Conservation (phyloP, 768 basidiomycete species). For the Xanthoconium stramineum region DNA sequence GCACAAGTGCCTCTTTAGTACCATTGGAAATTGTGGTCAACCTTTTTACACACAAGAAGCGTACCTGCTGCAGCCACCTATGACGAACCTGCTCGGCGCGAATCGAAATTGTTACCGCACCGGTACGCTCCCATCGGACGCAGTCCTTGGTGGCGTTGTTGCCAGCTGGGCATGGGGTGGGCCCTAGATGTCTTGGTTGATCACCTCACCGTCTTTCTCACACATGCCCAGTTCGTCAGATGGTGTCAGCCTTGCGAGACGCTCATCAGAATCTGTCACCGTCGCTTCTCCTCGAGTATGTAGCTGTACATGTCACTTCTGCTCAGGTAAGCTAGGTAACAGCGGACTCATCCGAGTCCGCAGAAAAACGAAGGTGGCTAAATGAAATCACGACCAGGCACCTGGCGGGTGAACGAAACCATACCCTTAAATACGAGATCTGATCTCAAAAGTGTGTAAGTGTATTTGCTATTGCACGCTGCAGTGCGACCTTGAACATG, state of each 20-base stretch:
- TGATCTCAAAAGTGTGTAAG: slow-evolving; percentile 31
- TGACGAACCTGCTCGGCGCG: slow-evolving; percentile 12
- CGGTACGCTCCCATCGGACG: slow-evolving; percentile 11
- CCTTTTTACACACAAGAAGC: not conserved
- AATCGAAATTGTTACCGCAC: slow-evolving; percentile 18
- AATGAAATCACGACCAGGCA: slow-evolving; percentile 36
- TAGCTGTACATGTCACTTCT: slow-evolving; percentile 19
- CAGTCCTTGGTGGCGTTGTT: slow-evolving; percentile 21
- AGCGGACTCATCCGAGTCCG: slow-evolving; percentile 23
- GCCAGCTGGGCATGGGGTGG: slow-evolving; percentile 17
- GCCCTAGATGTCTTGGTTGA: slow-evolving; percentile 14
- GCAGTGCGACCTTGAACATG: slow-evolving; percentile 28
- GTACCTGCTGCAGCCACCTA: not conserved
- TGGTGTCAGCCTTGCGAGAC: slow-evolving; percentile 2
- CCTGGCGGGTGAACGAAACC: slow-evolving; percentile 22
- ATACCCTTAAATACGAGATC: slow-evolving; percentile 33
- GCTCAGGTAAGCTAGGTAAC: slow-evolving; percentile 10
- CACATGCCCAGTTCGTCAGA: slow-evolving; percentile 17
- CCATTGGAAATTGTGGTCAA: slow-evolving; percentile 25
- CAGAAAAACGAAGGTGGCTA: slow-evolving; percentile 32
- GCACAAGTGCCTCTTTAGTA: slow-evolving; percentile 1
- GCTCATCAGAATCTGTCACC: slow-evolving; percentile 17
- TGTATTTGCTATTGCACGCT: slow-evolving; percentile 29
- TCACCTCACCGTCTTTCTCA: slow-evolving; percentile 22
- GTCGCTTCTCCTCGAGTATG: slow-evolving; percentile 21